Evolutionary conservation across 192 early-diverging fungal species (phyloP).

Genomic region (Dissophora globulifera): DNA sequence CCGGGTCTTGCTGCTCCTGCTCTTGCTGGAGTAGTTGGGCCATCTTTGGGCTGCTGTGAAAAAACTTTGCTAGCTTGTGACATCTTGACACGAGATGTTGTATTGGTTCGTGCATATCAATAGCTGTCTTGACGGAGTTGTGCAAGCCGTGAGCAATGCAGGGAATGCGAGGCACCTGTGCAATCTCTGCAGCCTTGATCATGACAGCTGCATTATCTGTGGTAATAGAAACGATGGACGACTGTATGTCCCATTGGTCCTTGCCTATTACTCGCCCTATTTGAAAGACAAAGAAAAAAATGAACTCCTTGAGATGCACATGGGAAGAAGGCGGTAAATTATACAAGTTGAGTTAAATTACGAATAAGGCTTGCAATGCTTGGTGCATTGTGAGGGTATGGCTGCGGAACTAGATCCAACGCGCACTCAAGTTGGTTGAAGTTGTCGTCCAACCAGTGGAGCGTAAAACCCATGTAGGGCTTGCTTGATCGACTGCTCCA

Average conservation of each 20-base stretch:
- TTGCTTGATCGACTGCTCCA: conserved; percentile 13
- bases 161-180: background rate
- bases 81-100: background rate
- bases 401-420: conserved; percentile 10
- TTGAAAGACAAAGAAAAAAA: too few relatives aligned
- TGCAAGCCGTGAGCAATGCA: conserved; percentile 15
- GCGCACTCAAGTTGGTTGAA: conserved; percentile 6
- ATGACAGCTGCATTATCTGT: conserved; percentile 12
- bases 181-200: conserved; percentile 2
- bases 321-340: too few relatives aligned
- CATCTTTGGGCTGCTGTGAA: conserved; percentile 16
- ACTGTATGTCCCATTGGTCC: too few relatives aligned
- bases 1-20: background rate
- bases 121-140: conserved; percentile 2
- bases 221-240: background rate
- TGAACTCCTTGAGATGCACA: too few relatives aligned
- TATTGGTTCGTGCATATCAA: background rate
- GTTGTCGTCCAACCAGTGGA: conserved; percentile 15
- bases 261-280: background rate
- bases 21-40: background rate
- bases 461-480: conserved; percentile 4
- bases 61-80: conserved; percentile 1
- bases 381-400: conserved; percentile 15
- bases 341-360: background rate
- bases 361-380: background rate